These are phyloP conservation scores for Mycena filopes DNA, from an alignment of 768 basidiomycete species.

Conservation along the genomic window DNA sequence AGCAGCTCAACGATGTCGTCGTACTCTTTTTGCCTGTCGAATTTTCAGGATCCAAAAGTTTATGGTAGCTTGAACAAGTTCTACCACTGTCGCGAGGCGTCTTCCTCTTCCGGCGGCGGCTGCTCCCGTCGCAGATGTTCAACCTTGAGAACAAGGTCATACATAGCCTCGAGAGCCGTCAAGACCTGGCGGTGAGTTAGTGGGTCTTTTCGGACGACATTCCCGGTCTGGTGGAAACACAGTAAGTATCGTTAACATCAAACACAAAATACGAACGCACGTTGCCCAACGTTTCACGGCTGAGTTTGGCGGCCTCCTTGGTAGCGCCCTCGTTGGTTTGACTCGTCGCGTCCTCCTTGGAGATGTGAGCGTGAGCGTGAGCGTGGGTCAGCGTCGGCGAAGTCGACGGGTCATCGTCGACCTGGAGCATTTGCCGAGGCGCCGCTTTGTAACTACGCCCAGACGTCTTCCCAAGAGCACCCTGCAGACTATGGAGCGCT, in stretches of 20 bases:
- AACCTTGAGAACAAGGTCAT: conserved; percentile 83
- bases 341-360: conserved; percentile 60
- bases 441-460: conserved; percentile 95
- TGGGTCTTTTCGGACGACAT: conserved; percentile 74
- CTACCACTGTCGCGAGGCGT: conserved; percentile 57
- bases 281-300: conserved; percentile 75
- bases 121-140: conserved; percentile 89
- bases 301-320: conserved; percentile 79
- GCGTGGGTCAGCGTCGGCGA: conserved; percentile 59
- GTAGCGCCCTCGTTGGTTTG: conserved; percentile 65
- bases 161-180: conserved; percentile 82
- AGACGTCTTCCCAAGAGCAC: conserved; percentile 94
- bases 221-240: conserved; percentile 60
- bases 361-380: conserved; percentile 60
- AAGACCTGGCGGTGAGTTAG: conserved; percentile 84
- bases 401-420: conserved; percentile 65
- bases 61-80: conserved; percentile 32
- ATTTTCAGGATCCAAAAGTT: neutral
- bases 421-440: conserved; percentile 95
- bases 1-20: conserved; percentile 71
- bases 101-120: conserved; percentile 70
- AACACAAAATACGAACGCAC: conserved; percentile 48
- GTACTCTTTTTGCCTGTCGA: conserved; percentile 66
- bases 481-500: conserved; percentile 86
- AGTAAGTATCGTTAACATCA: neutral